Evolutionary conservation across 2,329 filamentous ascomycete species (phyloP), one percentile per base, ranked within the genome.

Genomic region (Hypoxylon sp.): DNA sequence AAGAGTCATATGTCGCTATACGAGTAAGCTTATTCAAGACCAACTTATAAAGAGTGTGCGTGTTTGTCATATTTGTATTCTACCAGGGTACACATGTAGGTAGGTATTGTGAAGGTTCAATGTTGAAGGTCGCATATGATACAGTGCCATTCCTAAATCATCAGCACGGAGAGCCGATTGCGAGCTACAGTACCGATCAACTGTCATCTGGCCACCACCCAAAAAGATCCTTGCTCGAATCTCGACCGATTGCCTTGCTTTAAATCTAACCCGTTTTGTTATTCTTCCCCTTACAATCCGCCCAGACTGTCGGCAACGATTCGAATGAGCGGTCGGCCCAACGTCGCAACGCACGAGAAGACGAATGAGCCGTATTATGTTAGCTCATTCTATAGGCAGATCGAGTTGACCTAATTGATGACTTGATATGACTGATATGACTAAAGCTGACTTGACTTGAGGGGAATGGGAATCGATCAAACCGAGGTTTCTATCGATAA

Each of bases 201-300:
- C 57, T 67, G 67, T 58, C 35, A 62, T 67, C 59, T 56, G 20
- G 59, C 55, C 60, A 61, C 2, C 50, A 27, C 49, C 55, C 37
- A 56, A 69, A n/a, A 17, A 46, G 54, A 70, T 49, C 68, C 68
- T 65, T 70, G 64, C 61, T 61, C 33, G 37, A 60, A 27, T 66
- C 62, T 59, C 30, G 64, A 57, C 57, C 49, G 48, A 67, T 64
- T 70, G 35, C 30, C 50, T 20, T 51, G 35, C 42, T 49, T 25
- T 25, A 57, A 62, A 60, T 42, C 56, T 53, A 17, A 22, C 17
- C 40, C 13, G 25, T 37, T 59, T 48, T 30, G 50, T 25, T 37
- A 53, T 50, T 55, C 30, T 50, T 27, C 59, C 65, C 65, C 37
- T 61, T 64, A 56, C 42, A 35, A 37, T 17, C 30, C 27, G 27